Evolutionary conservation across 805 yeast species (phyloP), one percentile per base, ranked within the genome.

Genomic region (Myxozyma neotropica): DNA sequence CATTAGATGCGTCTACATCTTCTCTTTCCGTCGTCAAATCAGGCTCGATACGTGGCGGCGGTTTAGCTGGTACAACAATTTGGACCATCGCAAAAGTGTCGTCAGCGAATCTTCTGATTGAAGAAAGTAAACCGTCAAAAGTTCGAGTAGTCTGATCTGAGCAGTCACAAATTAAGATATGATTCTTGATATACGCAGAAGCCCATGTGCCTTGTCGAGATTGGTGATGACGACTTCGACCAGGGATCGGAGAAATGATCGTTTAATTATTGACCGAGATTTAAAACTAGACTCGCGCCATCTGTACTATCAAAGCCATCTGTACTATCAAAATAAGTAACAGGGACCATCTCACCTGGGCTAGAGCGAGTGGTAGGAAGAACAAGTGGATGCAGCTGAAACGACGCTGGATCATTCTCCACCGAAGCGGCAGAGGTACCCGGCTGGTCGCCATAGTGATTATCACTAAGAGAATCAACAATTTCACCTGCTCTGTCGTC

Each of bases 131-230:
- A 17, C 29, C 21, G 15, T 43, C 40, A 46, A 57, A 52, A 5
- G 42, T 52, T 10, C 57, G 52, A 23, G 60, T 43, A 12, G 60
- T 46, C 39, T 4, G 21, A 29, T 51, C 53, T 2, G 60, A 57
- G 29, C 60, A 57, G 26, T 57, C 60, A 47, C 60, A 57, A 21
- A 57, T 26, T 3, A 57, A 38, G 29, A 57, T 17, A 21, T 57
- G 60, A 31, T 43, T 48, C 21, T 39, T 23, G 15, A 51, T 39
- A 23, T 31, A 27, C 4, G 21, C 19, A 23, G 35, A 13, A 26
- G 38, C 29, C 5, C 24, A 24, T 4, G 31, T 10, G 4, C 26
- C 27, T 6, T 21, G 38, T n/a, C n/a, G 39, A 3, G 38, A 24
- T n/a, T 5, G 10, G 27, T 46, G 17, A 10, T 17, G 50, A 19